Base-by-base conservation (phyloP, 441 rosid genomes). In the Populus hybrid region DNA sequence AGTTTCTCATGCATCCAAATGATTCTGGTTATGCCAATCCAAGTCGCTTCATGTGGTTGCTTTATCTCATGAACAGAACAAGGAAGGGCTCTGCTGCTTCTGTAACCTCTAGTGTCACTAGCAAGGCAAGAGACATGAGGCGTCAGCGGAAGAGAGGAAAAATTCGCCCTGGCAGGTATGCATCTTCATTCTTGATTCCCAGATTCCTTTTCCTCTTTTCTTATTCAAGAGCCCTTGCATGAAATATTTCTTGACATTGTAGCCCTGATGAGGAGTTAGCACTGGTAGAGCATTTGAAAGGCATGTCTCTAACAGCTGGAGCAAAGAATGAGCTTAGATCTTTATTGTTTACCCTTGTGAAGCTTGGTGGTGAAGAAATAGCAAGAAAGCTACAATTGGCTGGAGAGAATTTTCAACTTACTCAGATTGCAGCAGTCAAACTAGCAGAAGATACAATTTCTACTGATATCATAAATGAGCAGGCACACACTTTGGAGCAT, bases 191-290 rank as follows among this genome's bases (percentile, higher is more conserved):
- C 70, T 59, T 64, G 16, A 33, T 74, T 42, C 35, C 18, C 8
- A 35, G 40, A 53, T n/a, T 28, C 40, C 36, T 76, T 71, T 64
- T 4, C 53, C 24, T 42, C 9, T 64, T 63, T 64, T 56, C 61
- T 68, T 72, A 73, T 33, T 72, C 70, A 33, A 35, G 42, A 66
- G 42, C 68, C 72, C 71, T 71, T 71, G 64, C 38, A 31, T 75
- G 63, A 78, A 81, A 65, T 42, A 38, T 76, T 66, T 76, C n/a
- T 50, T 28, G 71, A 61, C 72, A 33, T 79, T 82, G 81, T 82
- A 95, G 99, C 73, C 92, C 98, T 31, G 99, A 90, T 9, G 99
- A 95, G 90, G 98, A 95, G 90, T 76, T 90, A 84, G 97, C 97
- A 38, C 88, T 95, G 33, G 95, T 94, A 69, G 98, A 95, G 66